These are phyloP conservation scores for Oropetium thomaeum DNA, from an alignment of 176 grass and related monocot genomes.

Conservation along the genomic window DNA sequence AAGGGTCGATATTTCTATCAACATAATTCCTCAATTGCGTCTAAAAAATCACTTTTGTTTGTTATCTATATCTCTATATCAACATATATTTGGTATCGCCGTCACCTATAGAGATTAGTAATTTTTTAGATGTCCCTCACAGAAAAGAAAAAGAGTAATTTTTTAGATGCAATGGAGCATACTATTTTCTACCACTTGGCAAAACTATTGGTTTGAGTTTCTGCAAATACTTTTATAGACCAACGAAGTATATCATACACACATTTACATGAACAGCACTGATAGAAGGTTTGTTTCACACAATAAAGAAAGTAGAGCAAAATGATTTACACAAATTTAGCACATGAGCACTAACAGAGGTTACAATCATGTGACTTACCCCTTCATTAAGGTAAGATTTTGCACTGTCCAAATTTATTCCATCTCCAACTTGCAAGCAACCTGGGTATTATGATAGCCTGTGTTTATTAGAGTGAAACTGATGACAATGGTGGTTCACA, in stretches of 20 bases:
- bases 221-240: neutral
- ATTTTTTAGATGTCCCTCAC: too few species aligned
- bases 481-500: neutral
- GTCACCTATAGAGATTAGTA: too few species aligned
- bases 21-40: too few species aligned
- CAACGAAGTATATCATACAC: neutral
- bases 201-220: too few species aligned
- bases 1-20: too few species aligned
- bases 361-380: conserved; percentile 93
- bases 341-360: conserved; percentile 60
- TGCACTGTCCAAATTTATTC: conserved; percentile 88
- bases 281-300: conserved; percentile 3
- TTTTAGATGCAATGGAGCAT: too few species aligned
- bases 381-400: conserved; percentile 76
- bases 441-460: conserved; percentile 52
- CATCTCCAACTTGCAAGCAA: conserved; percentile 96
- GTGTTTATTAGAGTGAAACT: conserved; percentile 20
- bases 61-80: too few species aligned
- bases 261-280: neutral
- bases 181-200: too few species aligned
- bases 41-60: too few species aligned
- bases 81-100: too few species aligned
- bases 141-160: too few species aligned
- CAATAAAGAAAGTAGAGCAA: conserved; percentile 2
- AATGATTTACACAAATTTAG: conserved; percentile 15